A percentile compares a stretch with the other conserved stretches of the same genome.
These are phyloP conservation scores for Breynia disticha DNA, from an alignment of 441 rosid genomes.

Conservation along the genomic window DNA sequence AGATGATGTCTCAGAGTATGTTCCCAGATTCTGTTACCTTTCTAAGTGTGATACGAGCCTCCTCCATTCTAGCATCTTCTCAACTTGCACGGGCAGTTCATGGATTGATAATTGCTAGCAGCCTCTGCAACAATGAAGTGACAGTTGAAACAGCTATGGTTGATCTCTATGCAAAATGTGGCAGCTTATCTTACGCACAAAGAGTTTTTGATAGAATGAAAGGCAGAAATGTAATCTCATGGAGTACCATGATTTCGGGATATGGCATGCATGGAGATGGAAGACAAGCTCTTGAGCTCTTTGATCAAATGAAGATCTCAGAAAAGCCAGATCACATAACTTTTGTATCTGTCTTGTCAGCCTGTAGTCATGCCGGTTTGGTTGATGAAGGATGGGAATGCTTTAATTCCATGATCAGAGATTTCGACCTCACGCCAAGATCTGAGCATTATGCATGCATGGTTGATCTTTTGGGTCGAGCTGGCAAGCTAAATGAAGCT, in stretches of 20 bases:
- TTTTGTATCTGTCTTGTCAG: slow-evolving; percentile 61
- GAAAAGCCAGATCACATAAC: slow-evolving; percentile 51
- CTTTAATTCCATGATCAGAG: slow-evolving; percentile 37
- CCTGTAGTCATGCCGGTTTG: slow-evolving; percentile 76
- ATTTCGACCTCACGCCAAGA: slow-evolving; percentile 39
- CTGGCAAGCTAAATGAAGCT: slow-evolving; percentile 58
- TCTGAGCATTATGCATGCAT: slow-evolving; percentile 62
- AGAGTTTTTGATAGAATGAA: slow-evolving; percentile 46
- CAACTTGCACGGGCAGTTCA: slow-evolving; percentile 44
- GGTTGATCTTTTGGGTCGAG: slow-evolving; percentile 76
- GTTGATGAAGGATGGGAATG: slow-evolving; percentile 46
- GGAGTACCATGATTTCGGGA: slow-evolving; percentile 70
- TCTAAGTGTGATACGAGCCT: slow-evolving; percentile 53
- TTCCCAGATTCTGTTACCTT: slow-evolving; percentile 57
- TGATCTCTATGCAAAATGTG: slow-evolving; percentile 70
- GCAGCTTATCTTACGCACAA: slow-evolving; percentile 49
- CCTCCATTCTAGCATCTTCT: slow-evolving; percentile 49
- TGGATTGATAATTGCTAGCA: slow-evolving; percentile 20
- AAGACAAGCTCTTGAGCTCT: slow-evolving; percentile 37
- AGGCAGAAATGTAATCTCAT: slow-evolving; percentile 53
- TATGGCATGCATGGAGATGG: slow-evolving; percentile 73
- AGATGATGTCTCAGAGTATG: slow-evolving; percentile 38
- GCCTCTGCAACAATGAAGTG: slow-evolving; percentile 33
- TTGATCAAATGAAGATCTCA: slow-evolving; percentile 44
- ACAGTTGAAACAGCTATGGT: slow-evolving; percentile 40